Percentiles rank a stretch among this genome's conserved stretches.
These are phyloP conservation scores for Huntiella savannae DNA, from an alignment of 2,329 filamentous ascomycete genomes.

Conservation along the genomic window DNA sequence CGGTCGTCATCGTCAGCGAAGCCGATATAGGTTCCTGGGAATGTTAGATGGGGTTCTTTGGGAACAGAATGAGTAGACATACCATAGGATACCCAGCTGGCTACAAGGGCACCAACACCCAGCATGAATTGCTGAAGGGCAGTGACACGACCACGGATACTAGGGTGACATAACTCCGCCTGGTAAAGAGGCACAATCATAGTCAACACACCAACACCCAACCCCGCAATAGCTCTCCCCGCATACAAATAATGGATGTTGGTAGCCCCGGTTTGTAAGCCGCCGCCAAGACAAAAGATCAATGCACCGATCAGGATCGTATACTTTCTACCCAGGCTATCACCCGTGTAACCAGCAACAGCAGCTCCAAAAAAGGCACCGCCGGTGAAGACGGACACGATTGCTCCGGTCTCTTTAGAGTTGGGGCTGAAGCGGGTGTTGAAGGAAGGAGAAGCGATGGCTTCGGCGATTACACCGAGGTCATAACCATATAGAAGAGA, in stretches of 20 bases:
- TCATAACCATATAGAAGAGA: constrained; percentile 37
- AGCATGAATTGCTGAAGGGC: constrained; percentile 69
- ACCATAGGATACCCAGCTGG: constrained; percentile 56
- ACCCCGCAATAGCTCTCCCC: constrained; percentile 49
- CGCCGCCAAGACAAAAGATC: constrained; percentile 54
- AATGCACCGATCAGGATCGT: constrained; percentile 55
- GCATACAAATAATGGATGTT: constrained; percentile 43
- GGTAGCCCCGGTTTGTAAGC: constrained; percentile 50
- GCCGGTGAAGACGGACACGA: constrained; percentile 63
- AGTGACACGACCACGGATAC: constrained; percentile 57
- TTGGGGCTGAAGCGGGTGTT: constrained; percentile 11
- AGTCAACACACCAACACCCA: constrained; percentile 29
- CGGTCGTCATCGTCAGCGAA: constrained; percentile 16
- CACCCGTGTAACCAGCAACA: constrained; percentile 42
- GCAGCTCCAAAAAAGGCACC: constrained; percentile 53
- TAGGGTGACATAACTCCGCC: constrained; percentile 60
- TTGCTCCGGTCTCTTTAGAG: constrained; percentile 35
- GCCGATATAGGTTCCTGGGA: constrained; percentile 17
- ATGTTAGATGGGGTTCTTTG: neutral
- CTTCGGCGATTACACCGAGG: constrained; percentile 32
- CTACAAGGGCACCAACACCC: constrained; percentile 52
- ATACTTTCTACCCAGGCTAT: constrained; percentile 46
- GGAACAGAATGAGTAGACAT: constrained; percentile 15
- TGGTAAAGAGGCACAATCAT: constrained; percentile 45
- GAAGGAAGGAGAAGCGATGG: constrained; percentile 30